These are phyloP conservation scores for Saccharata proteae DNA, from an alignment of 2,329 filamentous ascomycete genomes.

Conservation along the genomic window DNA sequence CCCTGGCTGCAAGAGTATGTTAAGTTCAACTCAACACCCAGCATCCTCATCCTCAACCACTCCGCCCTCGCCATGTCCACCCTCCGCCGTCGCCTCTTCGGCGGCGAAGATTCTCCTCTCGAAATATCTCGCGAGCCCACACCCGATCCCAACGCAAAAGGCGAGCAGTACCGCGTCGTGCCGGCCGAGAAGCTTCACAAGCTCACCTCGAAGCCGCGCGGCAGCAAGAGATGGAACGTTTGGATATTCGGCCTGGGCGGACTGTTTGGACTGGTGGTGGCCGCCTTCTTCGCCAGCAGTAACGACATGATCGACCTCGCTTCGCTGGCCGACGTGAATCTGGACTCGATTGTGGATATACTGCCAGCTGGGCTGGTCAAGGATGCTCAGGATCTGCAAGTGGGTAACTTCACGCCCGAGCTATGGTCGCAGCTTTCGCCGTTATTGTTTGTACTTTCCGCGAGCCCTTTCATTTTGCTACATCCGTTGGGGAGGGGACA, in stretches of 20 bases:
- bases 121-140: slow-evolving; percentile 28
- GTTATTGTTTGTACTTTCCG: no score
- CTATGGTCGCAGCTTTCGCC: background rate
- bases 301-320: slow-evolving; percentile 86
- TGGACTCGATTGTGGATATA: slow-evolving; percentile 78
- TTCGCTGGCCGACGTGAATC: slow-evolving; percentile 54
- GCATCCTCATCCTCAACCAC: no score
- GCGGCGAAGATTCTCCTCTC: slow-evolving; percentile 15
- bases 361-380: slow-evolving; percentile 74
- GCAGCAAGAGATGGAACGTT: slow-evolving; percentile 57
- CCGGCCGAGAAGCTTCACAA: slow-evolving; percentile 37
- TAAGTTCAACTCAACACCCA: no score
- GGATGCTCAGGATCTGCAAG: slow-evolving; percentile 76
- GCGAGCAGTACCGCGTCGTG: slow-evolving; percentile 39
- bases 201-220: slow-evolving; percentile 16
- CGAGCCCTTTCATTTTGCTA: slow-evolving; percentile 3
- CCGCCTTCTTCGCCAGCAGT: slow-evolving; percentile 78
- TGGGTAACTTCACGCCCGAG: no score
- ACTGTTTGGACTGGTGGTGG: slow-evolving; percentile 78
- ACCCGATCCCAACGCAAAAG: slow-evolving; percentile 28
- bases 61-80: slow-evolving; percentile 20
- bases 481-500: background rate
- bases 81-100: slow-evolving; percentile 23
- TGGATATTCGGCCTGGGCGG: slow-evolving; percentile 82
- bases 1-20: no score